Evolutionary conservation across 331 rosid species (phyloP), one percentile per base, ranked within the genome.

Genomic region (Stylosanthes scabra): DNA sequence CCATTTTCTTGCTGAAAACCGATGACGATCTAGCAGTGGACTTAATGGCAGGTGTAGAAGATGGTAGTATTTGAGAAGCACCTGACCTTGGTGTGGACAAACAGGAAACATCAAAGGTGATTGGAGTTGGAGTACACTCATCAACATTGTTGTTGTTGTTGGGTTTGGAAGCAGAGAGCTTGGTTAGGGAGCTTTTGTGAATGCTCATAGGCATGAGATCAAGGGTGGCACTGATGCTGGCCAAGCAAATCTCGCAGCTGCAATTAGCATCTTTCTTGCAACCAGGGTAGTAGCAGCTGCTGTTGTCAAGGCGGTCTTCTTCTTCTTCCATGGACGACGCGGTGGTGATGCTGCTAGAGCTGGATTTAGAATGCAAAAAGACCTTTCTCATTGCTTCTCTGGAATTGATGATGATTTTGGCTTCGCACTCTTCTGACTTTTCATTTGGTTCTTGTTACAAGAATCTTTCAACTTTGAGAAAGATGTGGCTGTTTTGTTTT

Each of bases 251-350:
- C 42, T 84, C 78, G 39, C 99, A 94, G 46, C 66, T 67, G 75
- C 99, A 94, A 66, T 91, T 91, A 0, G 92, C 93, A 34, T 91
- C 86, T 80, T 91, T 95, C 55, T 81, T 86, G 89, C 97, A 94
- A 39, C 87, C 88, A 0, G 97, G 97, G 77, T 72, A 94, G 87
- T 94, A 94, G 76, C 86, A 88, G 79, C 92, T 85, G 75, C 76
- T 46, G 51, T 46, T 46, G 51, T 87, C n/a, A n/a, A n/a, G n/a
- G n/a, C n/a, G n/a, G n/a, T n/a, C n/a, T n/a, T n/a, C 90, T 55
- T 91, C 90, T 14, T 49, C 55, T 49, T 51, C 57, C 57, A 15
- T 51, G 25, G n/a, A n/a, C n/a, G 27, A 6, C 10, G 57, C 37
- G 4, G 37, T 5, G n/a, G 56, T 2, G 25, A 20, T 50, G 50